phyloP scores from a whole-genome alignment of 768 basidiomycete genomes.

The Pleurotus djamor region DNA sequence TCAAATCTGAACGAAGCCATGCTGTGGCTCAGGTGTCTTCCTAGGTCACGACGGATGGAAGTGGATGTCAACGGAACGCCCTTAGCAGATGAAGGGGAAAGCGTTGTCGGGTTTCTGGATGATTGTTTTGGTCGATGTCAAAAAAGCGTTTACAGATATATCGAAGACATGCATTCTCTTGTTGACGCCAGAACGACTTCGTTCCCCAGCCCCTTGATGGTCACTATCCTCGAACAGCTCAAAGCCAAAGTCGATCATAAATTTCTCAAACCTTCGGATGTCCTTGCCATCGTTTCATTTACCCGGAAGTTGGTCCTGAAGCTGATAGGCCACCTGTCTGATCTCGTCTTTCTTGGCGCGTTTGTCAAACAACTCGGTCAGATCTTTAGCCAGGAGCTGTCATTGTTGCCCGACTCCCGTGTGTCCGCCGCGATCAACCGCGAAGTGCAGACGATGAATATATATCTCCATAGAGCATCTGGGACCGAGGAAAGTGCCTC shows the following conservation, averaged over 20 bases:
- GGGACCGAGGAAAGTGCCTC: slow-evolving; percentile 2
- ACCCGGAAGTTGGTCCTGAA: slow-evolving; percentile 60
- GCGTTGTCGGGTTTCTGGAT: slow-evolving; percentile 71
- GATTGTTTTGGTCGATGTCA: slow-evolving; percentile 82
- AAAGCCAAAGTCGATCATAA: slow-evolving; percentile 60
- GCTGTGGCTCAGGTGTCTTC: slow-evolving; percentile 73
- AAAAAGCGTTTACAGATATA: slow-evolving; percentile 83
- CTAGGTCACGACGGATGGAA: slow-evolving; percentile 33
- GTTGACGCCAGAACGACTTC: slow-evolving; percentile 19
- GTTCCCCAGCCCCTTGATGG: slow-evolving; percentile 72
- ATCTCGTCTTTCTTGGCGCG: slow-evolving; percentile 34
- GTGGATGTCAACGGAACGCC: slow-evolving; percentile 49
- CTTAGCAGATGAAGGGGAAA: slow-evolving; percentile 53
- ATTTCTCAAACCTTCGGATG: slow-evolving; percentile 55
- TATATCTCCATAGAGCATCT: slow-evolving; percentile 24
- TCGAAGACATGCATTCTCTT: slow-evolving; percentile 62
- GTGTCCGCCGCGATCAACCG: slow-evolving; percentile 38
- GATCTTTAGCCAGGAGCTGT: slow-evolving; percentile 18
- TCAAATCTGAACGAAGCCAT: slow-evolving; percentile 45
- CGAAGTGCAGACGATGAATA: slow-evolving; percentile 40
- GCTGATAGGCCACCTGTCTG: slow-evolving; percentile 52
- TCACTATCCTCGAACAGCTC: slow-evolving; percentile 80
- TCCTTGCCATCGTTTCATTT: slow-evolving; percentile 62
- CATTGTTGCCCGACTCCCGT: slow-evolving; percentile 18
- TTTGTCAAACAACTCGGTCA: slow-evolving; percentile 32